These are phyloP conservation scores for Tulasnella sp. DNA, from an alignment of 768 basidiomycete genomes.

Conservation along the genomic window DNA sequence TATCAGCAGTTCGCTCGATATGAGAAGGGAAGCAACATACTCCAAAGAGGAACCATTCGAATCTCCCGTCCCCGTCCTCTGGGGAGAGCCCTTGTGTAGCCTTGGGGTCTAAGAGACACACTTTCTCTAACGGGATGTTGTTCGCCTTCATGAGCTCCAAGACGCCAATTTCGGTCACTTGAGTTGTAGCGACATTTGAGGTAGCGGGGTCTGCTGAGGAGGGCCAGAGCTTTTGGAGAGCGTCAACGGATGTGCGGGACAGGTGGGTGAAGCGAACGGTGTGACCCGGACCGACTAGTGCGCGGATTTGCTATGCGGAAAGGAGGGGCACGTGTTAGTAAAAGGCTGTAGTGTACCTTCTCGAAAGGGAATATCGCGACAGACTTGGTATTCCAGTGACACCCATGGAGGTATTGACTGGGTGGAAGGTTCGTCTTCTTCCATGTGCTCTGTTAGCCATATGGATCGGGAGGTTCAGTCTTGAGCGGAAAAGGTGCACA, in stretches of 20 bases:
- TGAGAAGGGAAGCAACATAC: conserved; percentile 43
- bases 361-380: conserved; percentile 33
- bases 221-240: conserved; percentile 42
- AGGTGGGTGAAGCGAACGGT: conserved; percentile 82
- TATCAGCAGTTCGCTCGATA: neutral
- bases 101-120: conserved; percentile 93
- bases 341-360: neutral
- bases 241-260: conserved; percentile 61
- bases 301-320: conserved; percentile 70
- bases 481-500: neutral
- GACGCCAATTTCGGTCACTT: conserved; percentile 53
- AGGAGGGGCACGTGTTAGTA: neutral
- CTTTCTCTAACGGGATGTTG: conserved; percentile 50
- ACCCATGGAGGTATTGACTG: conserved; percentile 72
- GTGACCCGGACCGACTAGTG: conserved; percentile 60
- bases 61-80: conserved; percentile 68
- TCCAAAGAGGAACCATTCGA: conserved; percentile 89
- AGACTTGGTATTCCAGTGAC: conserved; percentile 80
- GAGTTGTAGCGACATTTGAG: conserved; percentile 41
- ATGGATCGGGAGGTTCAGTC: neutral
- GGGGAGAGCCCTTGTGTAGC: conserved; percentile 67
- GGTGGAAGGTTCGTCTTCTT: conserved; percentile 77
- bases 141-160: conserved; percentile 54
- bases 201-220: conserved; percentile 28
- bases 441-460: conserved; percentile 76